A percentile compares a stretch with the other conserved stretches of the same genome.
Conservation (phyloP, 2,329 filamentous ascomycete species). For the Colletotrichum graminicola region DNA sequence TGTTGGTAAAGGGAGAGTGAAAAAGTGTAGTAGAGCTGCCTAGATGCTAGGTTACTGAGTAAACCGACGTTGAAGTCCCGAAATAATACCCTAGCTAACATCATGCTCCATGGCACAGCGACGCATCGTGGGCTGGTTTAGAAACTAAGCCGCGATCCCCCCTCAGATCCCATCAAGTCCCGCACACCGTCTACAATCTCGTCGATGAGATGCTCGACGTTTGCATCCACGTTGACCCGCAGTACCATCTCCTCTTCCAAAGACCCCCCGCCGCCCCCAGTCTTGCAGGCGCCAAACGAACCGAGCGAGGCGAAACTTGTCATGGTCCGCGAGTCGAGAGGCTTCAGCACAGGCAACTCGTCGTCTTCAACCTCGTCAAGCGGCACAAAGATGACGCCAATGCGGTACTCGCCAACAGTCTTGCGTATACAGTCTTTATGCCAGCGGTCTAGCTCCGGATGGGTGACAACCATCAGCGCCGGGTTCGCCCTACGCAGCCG, state of each 20-base stretch:
- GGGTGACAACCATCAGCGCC: conserved; percentile 48
- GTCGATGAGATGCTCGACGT: not conserved
- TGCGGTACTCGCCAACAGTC: conserved; percentile 47
- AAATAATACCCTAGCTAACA: not conserved
- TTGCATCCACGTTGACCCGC: not conserved
- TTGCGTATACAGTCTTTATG: conserved; percentile 46
- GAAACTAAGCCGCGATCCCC: not conserved
- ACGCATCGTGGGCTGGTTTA: not conserved
- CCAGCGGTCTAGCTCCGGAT: conserved; percentile 49
- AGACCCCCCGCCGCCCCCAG: not conserved
- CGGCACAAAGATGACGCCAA: conserved; percentile 50
- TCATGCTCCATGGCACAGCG: not conserved
- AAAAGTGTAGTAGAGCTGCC: too few species aligned
- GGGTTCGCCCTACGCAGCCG: conserved; percentile 44
- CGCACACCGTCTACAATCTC: not conserved
- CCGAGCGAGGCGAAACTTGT: not conserved
- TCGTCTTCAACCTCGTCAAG: conserved; percentile 20
- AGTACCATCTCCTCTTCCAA: not conserved
- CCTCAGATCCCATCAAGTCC: not conserved
- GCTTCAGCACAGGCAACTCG: not conserved
- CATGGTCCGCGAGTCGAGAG: not conserved
- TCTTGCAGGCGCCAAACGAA: not conserved
- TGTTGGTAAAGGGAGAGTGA: too few species aligned
- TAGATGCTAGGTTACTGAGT: not conserved
- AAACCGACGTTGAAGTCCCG: not conserved